Evolutionary conservation across 257 asterid species (phyloP), one percentile per base, ranked within the genome.

Genomic region (Capsicum chinense): DNA sequence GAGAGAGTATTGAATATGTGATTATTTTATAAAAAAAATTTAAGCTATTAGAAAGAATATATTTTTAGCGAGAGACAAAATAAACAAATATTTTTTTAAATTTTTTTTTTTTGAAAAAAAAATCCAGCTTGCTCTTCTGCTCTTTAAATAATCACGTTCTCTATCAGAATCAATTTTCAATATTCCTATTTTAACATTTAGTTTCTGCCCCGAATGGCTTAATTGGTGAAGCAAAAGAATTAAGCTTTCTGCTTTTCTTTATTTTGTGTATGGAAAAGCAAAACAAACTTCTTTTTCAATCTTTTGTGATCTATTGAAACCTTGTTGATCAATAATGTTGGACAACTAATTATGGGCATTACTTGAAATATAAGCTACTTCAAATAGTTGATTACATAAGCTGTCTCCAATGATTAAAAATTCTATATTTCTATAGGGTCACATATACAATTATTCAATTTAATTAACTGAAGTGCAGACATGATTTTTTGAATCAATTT

Each of bases 341-440:
- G 81, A 76, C 81, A 76, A 76, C 81, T 56, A 66, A 50, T 66
- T 48, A 66, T 66, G 85, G 67, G 42, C 47, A n/a, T 83, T 66
- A 50, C 84, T 81, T 81, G 54, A 50, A 35, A 83, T 54, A 69
- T 83, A 83, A 83, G 83, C 83, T 80, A 80, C 83, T 39, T 80
- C 47, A 59, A 42, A 33, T 33, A 17, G 7, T 26, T 7, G 21
- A 44, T 68, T 68, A 68, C 21, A 64, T 64, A 60, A 15, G 74
- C 1, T 81, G 84, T 81, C 81, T 76, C 60, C 76, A 81, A 81
- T 60, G 76, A 81, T 81, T 81, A 81, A 19, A 68, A 44, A 44
- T 0, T 26, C 71, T 12, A 81, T 81, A 4, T 81, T 62, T 81
- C 3, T 10, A 17, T 7, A 76, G 63, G 62, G 62, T 19, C n/a